Conservation (phyloP, 164 flowering plant genomes). For the Nelumbo lutea region DNA sequence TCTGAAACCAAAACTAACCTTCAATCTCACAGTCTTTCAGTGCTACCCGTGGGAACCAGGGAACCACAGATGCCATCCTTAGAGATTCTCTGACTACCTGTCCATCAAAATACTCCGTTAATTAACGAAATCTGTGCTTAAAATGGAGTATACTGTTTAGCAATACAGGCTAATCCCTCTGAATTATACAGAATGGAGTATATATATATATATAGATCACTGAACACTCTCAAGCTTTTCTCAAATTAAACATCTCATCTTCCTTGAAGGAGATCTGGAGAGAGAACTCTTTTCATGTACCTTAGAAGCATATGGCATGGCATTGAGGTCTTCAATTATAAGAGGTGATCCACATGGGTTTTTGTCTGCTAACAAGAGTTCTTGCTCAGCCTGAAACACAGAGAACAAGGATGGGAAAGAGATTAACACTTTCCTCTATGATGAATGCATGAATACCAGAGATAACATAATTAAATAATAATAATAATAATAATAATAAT, state of each 20-base stretch:
- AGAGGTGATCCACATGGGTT: conserved; percentile 21
- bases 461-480: neutral
- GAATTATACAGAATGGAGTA: too few species aligned
- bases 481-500: neutral
- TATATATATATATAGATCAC: too few species aligned
- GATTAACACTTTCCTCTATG: too few species aligned
- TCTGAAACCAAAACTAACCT: conserved; percentile 25
- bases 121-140: neutral
- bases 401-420: neutral
- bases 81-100: conserved; percentile 66
- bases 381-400: conserved; percentile 34
- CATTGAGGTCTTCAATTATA: conserved; percentile 40
- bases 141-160: neutral
- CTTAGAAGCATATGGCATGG: conserved; percentile 61
- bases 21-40: conserved; percentile 51
- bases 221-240: too few species aligned
- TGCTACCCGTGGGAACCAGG: conserved; percentile 70
- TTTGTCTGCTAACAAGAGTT: conserved; percentile 20
- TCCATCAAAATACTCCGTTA: neutral
- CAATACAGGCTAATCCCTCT: too few species aligned
- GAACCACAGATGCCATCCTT: conserved; percentile 56
- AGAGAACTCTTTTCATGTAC: conserved; percentile 16
- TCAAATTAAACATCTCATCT: too few species aligned
- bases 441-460: neutral
- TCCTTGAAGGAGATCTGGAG: neutral